These are phyloP conservation scores for Metschnikowia drakensbergensis DNA, from an alignment of 805 yeast genomes.

Conservation along the genomic window DNA sequence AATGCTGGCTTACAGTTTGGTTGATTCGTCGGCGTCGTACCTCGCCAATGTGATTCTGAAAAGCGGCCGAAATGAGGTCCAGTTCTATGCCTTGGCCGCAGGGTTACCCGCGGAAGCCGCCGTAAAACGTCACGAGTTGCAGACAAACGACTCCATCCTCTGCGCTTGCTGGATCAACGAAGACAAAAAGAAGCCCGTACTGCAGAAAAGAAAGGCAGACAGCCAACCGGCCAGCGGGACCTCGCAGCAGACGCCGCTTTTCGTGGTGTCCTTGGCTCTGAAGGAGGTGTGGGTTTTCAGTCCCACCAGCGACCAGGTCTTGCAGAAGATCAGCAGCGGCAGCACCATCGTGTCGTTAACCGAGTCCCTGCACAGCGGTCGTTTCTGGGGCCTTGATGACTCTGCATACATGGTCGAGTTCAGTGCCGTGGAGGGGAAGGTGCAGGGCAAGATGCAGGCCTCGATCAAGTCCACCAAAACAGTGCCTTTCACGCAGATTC, in stretches of 20 bases:
- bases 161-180: slow-evolving; percentile 35
- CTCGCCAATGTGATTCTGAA: slow-evolving; percentile 41
- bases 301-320: slow-evolving; percentile 38
- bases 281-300: slow-evolving; percentile 44
- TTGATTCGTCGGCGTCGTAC: slow-evolving; percentile 29
- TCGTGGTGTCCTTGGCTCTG: slow-evolving; percentile 30
- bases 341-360: slow-evolving; percentile 20
- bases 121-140: slow-evolving; percentile 37
- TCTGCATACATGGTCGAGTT: slow-evolving; percentile 16
- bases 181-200: slow-evolving; percentile 6
- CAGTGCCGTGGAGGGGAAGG: slow-evolving; percentile 28
- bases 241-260: slow-evolving; percentile 10
- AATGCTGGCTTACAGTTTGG: slow-evolving; percentile 18
- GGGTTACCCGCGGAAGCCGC: slow-evolving; percentile 14
- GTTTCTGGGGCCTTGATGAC: slow-evolving; percentile 25
- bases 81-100: slow-evolving; percentile 28
- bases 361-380: slow-evolving; percentile 11
- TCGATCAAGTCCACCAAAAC: slow-evolving; percentile 11
- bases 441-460: slow-evolving; percentile 1
- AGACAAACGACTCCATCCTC: slow-evolving; percentile 34
- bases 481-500: slow-evolving; percentile 17
- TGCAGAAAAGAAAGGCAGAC: slow-evolving; percentile 4
- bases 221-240: slow-evolving; percentile 1
- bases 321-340: slow-evolving; percentile 30
- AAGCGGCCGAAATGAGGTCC: slow-evolving; percentile 45